phyloP scores from a whole-genome alignment of 1,284 basidiomycete genomes.

The Xerocomus alliaceus region DNA sequence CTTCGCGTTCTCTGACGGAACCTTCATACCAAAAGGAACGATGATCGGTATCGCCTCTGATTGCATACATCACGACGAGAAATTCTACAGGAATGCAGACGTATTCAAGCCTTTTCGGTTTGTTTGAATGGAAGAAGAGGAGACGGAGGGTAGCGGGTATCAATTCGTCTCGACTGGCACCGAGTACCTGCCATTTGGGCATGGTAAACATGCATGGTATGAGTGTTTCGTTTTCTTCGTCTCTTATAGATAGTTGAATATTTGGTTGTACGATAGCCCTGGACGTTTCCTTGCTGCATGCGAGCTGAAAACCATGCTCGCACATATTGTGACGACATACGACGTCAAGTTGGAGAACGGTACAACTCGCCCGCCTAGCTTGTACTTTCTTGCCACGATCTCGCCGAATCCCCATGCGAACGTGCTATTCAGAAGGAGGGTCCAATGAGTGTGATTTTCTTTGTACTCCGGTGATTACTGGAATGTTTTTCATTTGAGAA shows the following conservation, averaged over 20 bases:
- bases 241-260: neutral
- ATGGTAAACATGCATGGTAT: neutral
- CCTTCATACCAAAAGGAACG: conserved; percentile 45
- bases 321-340: conserved; percentile 16
- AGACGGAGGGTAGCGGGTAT: conserved; percentile 20
- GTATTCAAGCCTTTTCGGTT: conserved; percentile 31
- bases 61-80: conserved; percentile 34
- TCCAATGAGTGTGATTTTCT: neutral
- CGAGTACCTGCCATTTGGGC: neutral
- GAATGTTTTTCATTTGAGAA: no score
- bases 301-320: conserved; percentile 18
- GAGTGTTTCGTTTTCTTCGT: neutral
- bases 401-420: conserved; percentile 5
- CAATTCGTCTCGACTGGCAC: conserved; percentile 11
- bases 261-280: conserved; percentile 19
- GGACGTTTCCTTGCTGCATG: conserved; percentile 17
- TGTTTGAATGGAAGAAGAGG: conserved; percentile 17
- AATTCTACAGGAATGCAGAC: conserved; percentile 26
- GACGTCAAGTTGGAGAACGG: conserved; percentile 25
- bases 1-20: conserved; percentile 49
- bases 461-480: no score
- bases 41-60: conserved; percentile 30
- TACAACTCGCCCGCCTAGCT: conserved; percentile 29
- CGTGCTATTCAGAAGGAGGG: conserved; percentile 24
- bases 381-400: neutral